phyloP scores from a whole-genome alignment of 345 rosid genomes.

The Physaria fendleri region DNA sequence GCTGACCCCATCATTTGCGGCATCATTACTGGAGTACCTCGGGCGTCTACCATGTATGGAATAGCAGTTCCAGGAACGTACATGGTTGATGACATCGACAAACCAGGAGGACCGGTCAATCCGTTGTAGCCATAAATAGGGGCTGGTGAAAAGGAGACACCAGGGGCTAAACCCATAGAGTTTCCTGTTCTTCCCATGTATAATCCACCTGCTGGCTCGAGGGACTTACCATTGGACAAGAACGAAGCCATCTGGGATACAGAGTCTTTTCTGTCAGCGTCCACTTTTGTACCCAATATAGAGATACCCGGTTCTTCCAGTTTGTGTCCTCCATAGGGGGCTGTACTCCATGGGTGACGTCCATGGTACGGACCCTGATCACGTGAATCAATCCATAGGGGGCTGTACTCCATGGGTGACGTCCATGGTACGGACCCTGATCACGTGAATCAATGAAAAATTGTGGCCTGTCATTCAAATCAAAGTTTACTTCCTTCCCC shows the following conservation, averaged over 20 bases:
- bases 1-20: constrained; percentile 58
- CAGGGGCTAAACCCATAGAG: constrained; percentile 49
- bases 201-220: constrained; percentile 39
- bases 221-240: constrained; percentile 55
- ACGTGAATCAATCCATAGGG: constrained; percentile 40
- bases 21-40: constrained; percentile 53
- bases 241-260: constrained; percentile 39
- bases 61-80: constrained; percentile 56
- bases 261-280: constrained; percentile 45
- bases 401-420: constrained; percentile 30
- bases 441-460: constrained; percentile 44
- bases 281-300: constrained; percentile 70
- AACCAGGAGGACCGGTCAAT: constrained; percentile 38
- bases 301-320: constrained; percentile 58
- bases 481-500: constrained; percentile 52
- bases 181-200: constrained; percentile 47
- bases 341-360: constrained; percentile 32
- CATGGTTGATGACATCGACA: constrained; percentile 51
- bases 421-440: constrained; percentile 36
- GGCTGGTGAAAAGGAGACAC: constrained; percentile 47
- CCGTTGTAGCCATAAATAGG: constrained; percentile 60
- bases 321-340: constrained; percentile 40
- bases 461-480: constrained; percentile 81
- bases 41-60: constrained; percentile 73
- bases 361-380: constrained; percentile 42